Base-by-base conservation (phyloP, 2,329 filamentous ascomycete genomes). In the Chaetothyriales sp. region DNA sequence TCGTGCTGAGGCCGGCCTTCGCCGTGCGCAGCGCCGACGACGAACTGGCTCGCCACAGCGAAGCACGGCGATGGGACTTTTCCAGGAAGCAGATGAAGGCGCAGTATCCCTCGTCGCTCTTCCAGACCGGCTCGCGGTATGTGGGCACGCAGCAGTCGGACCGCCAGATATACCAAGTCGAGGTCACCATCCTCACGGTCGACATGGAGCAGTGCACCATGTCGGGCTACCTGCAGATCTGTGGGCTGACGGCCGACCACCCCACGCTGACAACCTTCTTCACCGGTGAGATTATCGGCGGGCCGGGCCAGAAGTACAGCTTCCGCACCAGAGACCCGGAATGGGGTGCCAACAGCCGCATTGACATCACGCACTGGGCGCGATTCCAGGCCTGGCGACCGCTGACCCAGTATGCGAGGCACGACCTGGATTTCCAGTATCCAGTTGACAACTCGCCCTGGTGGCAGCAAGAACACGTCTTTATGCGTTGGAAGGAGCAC, bases 401-500 rank as follows among this genome's bases (percentile, higher is more conserved):
- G 1, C 81, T 90, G 53, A 80, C 73, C 48, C 81, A 73, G 73
- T 81, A 77, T 52, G 77, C 77, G 5, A 80, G 77, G 60, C 50
- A 56, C 47, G 58, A 61, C 47, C 59, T 61, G 51, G 57, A 58
- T 25, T 61, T 61, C 51, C 55, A 56, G 8, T 60, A 58, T 44
- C 59, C 59, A 1, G 45, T 57, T 33, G 55, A 59, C 47, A 77
- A 77, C 59, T 80, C 77, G 61, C 78, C 73, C 56, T 62, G 60
- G 60, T 60, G 58, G 56, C 85, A 94, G 64, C 77, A 82, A 57
- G 89, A 95, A 61, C 83, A 94, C 66, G 83, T 98, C 29, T 98
- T 95, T 64, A 98, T 98, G 92, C 82, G 92, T 55, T 98, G 92
- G 92, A 98, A 98, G 69, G 92, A 98, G 65, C 89, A 94, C 63